These are phyloP conservation scores for Pythium phragmitis DNA, from an alignment of 352 stramenopile species.

Conservation along the genomic window DNA sequence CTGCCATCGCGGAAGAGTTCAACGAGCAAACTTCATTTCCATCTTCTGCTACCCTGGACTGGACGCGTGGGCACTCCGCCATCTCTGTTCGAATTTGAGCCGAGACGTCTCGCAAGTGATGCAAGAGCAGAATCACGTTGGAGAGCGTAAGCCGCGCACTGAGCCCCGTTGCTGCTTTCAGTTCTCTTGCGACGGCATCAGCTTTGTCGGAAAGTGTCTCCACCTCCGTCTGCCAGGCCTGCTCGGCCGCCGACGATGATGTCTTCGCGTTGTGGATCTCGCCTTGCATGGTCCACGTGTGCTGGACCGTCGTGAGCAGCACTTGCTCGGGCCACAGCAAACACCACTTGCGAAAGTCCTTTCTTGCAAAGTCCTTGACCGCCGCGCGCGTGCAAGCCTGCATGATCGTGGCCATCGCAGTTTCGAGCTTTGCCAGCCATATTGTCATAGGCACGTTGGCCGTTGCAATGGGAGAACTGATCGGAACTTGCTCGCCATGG, in stretches of 20 bases:
- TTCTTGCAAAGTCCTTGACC: conserved; percentile 57
- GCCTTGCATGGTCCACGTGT: conserved; percentile 59
- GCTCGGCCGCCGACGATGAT: conserved; percentile 28
- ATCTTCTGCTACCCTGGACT: neutral
- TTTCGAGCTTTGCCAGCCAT: conserved; percentile 69
- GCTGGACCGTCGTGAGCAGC: conserved; percentile 46
- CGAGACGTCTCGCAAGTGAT: conserved; percentile 58
- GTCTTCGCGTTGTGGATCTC: conserved; percentile 40
- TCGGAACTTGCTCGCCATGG: conserved; percentile 49
- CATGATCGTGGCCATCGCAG: conserved; percentile 57
- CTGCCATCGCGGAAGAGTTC: neutral
- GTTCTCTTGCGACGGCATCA: conserved; percentile 40
- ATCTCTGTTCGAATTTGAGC: conserved; percentile 33
- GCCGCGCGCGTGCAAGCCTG: conserved; percentile 65
- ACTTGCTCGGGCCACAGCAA: conserved; percentile 79
- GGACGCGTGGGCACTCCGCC: neutral
- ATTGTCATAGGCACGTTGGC: conserved; percentile 30
- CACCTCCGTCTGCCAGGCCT: conserved; percentile 37
- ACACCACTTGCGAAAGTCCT: conserved; percentile 85
- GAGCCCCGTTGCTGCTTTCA: conserved; percentile 44
- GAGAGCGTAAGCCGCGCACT: conserved; percentile 35
- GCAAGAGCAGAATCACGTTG: conserved; percentile 52
- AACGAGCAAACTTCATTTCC: neutral
- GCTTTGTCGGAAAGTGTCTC: conserved; percentile 35
- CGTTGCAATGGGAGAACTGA: conserved; percentile 56